Evolutionary conservation across 129 eudicot genomes (phyloP).

Genomic region (Rutidosis leptorrhynchoides): DNA sequence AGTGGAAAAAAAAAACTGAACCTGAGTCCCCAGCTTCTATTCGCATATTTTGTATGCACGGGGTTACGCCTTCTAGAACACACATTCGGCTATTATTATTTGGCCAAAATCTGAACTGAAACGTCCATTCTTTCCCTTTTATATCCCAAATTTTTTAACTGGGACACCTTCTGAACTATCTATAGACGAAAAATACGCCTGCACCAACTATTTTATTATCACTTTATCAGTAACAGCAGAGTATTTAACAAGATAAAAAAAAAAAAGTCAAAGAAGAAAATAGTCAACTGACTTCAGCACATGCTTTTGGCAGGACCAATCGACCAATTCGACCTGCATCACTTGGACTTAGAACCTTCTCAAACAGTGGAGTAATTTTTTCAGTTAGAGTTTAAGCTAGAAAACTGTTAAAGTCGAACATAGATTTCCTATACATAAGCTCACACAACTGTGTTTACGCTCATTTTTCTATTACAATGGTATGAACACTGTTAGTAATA

Average conservation of each 20-base stretch:
- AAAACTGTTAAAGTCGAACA: constrained; percentile 42
- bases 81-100: constrained; percentile 97
- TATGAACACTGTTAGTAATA: background rate
- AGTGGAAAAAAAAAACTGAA: too few relatives aligned
- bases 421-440: constrained; percentile 1
- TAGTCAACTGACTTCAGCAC: constrained; percentile 62
- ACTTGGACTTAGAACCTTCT: constrained; percentile 91
- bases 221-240: too few relatives aligned
- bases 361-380: constrained; percentile 60
- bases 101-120: constrained; percentile 98
- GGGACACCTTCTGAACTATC: constrained; percentile 84
- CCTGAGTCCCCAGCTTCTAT: constrained; percentile 97
- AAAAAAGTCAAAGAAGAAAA: constrained; percentile 25
- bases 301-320: too few relatives aligned
- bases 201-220: constrained; percentile 23
- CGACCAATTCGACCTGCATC: constrained; percentile 94
- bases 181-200: constrained; percentile 86
- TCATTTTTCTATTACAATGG: background rate
- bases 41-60: constrained; percentile 86
- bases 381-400: constrained; percentile 67
- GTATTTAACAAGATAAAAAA: constrained; percentile 1
- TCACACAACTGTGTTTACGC: background rate
- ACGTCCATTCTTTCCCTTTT: too few relatives aligned
- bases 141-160: constrained; percentile 69
- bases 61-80: constrained; percentile 89